Evolutionary conservation across 768 basidiomycete species (phyloP), one percentile per base, ranked within the genome.

Genomic region (Tulasnella sp.): DNA sequence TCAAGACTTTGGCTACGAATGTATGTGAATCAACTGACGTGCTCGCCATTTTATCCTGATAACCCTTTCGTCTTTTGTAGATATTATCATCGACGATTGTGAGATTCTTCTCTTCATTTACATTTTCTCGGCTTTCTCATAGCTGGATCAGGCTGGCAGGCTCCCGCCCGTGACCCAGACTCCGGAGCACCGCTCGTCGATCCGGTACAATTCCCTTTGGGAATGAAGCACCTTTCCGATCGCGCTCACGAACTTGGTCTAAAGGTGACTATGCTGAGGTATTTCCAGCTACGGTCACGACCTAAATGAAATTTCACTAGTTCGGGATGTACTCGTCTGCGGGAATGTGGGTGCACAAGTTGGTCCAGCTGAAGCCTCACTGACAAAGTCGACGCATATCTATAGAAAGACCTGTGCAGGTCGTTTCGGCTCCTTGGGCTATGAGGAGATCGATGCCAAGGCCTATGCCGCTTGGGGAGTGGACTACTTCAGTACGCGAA

Each of bases 401-500:
- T n/a, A 3, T 23, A 61, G 59, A 21, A 52, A 66, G 26, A 75
- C 74, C 0, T 75, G 74, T 41, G 72, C 67, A 1, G 67, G 72
- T 0, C 66, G 67, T 5, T 75, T 73, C 42, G 74, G 74, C 27
- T 74, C 73, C 1, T 66, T 81, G 9, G 76, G 74, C 15, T 70
- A 74, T 64, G 79, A 80, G 66, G 67, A 70, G 10, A 71, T 73
- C 26, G 79, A 81, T 61, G 78, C 78, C 13, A 68, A 70, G 44
- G 71, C 70, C 0, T 80, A 77, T 59, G 76, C 78, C 7, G 70
- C 71, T 19, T 79, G 78, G 78, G 78, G 77, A 38, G 75, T 75
- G 21, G 73, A 73, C 64, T 74, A 72, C 52, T 64, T 74, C 15
- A 73, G 71, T 73, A 74, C 76, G 64, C 76, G 74, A 21, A 34